phyloP scores from a whole-genome alignment of 306 rosid species.

The Ormosia emarginata region DNA sequence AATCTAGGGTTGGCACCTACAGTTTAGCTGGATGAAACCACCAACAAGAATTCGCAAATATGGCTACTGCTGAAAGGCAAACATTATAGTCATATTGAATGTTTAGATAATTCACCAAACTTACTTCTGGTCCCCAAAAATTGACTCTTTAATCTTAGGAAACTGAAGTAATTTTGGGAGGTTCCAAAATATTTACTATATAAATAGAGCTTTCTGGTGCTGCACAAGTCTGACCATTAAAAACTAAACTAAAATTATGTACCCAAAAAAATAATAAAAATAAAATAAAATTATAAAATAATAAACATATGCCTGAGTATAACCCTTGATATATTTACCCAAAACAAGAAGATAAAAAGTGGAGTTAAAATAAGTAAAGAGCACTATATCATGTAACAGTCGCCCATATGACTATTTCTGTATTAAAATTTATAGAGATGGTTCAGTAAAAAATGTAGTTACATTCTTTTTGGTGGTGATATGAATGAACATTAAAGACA shows the following conservation, averaged over 20 bases:
- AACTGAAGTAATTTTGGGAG: too few relatives aligned
- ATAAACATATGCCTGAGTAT: background rate
- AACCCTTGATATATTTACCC: background rate
- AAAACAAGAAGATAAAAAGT: background rate
- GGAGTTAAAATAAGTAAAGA: background rate
- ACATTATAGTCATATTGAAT: background rate
- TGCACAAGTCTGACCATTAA: background rate
- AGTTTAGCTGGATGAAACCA: too few relatives aligned
- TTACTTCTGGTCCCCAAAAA: background rate
- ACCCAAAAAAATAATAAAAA: too few relatives aligned
- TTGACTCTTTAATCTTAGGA: background rate
- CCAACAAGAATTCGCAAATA: background rate
- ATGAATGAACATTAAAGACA: background rate
- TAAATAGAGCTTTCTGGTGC: background rate
- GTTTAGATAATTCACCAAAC: background rate
- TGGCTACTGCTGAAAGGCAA: background rate
- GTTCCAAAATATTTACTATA: too few relatives aligned
- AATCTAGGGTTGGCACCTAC: too few relatives aligned
- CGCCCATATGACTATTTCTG: background rate
- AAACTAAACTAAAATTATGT: background rate
- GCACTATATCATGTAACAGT: background rate
- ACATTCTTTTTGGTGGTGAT: too few relatives aligned
- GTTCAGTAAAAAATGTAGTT: background rate
- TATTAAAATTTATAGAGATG: background rate
- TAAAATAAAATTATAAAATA: background rate